Percentiles rank a stretch among this genome's conserved stretches.
phyloP scores from a whole-genome alignment of 2,329 filamentous ascomycete species.

The Orbilia ellipsospora region DNA sequence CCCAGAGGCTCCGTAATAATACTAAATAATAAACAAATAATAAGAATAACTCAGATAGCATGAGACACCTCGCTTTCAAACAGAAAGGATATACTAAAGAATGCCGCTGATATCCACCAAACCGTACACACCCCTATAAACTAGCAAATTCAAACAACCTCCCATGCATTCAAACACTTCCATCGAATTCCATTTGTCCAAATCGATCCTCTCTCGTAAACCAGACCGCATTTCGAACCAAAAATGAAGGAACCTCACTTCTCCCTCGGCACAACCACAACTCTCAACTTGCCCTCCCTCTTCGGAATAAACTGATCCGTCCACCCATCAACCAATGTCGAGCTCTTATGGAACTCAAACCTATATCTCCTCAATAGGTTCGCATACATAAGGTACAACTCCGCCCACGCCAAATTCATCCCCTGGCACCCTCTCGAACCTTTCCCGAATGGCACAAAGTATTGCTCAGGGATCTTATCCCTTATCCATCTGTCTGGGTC shows the following conservation, averaged over 20 bases:
- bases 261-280: slow-evolving; percentile 34
- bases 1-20: too few relatives aligned
- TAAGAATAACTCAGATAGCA: too few relatives aligned
- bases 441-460: slow-evolving; percentile 54
- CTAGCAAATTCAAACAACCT: not conserved
- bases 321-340: slow-evolving; percentile 26
- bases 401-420: slow-evolving; percentile 61
- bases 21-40: too few relatives aligned
- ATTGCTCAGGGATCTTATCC: slow-evolving; percentile 52
- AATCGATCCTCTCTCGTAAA: slow-evolving; percentile 23
- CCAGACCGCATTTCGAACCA: slow-evolving; percentile 1
- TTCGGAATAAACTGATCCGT: slow-evolving; percentile 52
- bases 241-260: slow-evolving; percentile 5
- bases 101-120: too few relatives aligned
- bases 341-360: slow-evolving; percentile 57
- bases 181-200: not conserved
- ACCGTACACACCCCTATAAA: not conserved
- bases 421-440: slow-evolving; percentile 62
- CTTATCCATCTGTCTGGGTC: slow-evolving; percentile 41
- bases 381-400: slow-evolving; percentile 61
- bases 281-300: slow-evolving; percentile 33
- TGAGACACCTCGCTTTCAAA: too few relatives aligned
- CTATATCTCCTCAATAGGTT: slow-evolving; percentile 61
- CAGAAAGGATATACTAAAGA: too few relatives aligned
- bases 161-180: not conserved